A percentile compares a stretch with the other conserved stretches of the same genome.
Evolutionary conservation across 106 monocot genomes (phyloP).

Genomic region (Dendrobium nobile): DNA sequence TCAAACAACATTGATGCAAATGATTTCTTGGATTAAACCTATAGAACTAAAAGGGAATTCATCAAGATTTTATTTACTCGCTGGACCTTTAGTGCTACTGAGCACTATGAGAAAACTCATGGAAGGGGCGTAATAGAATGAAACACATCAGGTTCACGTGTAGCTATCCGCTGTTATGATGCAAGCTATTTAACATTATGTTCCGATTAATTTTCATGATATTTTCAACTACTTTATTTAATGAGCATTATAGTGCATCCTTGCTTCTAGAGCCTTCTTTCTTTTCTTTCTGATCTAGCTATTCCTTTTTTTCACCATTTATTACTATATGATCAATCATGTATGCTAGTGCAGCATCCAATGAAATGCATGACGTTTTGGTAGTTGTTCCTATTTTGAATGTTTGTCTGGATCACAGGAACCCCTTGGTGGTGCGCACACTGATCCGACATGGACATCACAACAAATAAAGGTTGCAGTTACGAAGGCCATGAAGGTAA

Average conservation of each 20-base stretch:
- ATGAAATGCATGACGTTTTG: background rate
- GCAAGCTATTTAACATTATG: background rate
- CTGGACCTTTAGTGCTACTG: background rate
- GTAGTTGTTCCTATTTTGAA: background rate
- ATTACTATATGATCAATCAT: background rate
- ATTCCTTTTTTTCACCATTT: background rate
- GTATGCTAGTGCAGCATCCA: background rate
- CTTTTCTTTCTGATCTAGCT: background rate
- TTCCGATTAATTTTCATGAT: background rate
- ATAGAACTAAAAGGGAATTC: background rate
- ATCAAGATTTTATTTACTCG: background rate
- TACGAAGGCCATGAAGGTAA: constrained; percentile 55
- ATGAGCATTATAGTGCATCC: background rate
- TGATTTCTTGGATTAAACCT: background rate
- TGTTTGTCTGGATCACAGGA: constrained; percentile 38
- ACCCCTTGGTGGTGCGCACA: constrained; percentile 89
- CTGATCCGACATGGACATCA: constrained; percentile 76
- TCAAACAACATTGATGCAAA: background rate
- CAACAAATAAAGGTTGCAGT: constrained; percentile 73
- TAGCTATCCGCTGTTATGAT: background rate
- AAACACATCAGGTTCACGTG: background rate
- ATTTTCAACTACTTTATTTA: too few species aligned
- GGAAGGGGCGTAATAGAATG: background rate
- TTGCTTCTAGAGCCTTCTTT: background rate
- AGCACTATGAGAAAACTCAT: background rate